Evolutionary conservation across 73 alveolate species (phyloP), one percentile per base, ranked within the genome.

Genomic region (Paramecium caudatum): DNA sequence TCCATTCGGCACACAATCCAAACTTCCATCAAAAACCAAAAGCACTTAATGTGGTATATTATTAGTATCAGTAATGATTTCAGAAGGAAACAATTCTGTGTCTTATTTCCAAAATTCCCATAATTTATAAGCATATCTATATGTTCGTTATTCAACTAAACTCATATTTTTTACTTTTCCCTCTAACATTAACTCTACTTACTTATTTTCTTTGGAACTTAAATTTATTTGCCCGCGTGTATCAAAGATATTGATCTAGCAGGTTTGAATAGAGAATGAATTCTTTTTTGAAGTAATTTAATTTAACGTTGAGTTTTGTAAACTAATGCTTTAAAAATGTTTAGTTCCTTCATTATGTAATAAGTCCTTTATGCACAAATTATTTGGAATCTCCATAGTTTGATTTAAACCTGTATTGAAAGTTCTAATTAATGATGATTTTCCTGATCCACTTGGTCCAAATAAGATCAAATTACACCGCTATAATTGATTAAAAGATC

Each of bases 21-120:
- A 65, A 62, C 93, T 86, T 10, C 93, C 93, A 63, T 86, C 93
- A 63, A 86, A 86, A 1, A 86, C 93, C 9, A 86, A 37, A 8
- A 86, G 37, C 21, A 86, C 90, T 9, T 78, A 63, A 43, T 61
- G 46, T 13, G 93, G 93, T 1, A 62, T 43, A 39, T 17, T 62
- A 10, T 33, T 19, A 17, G 47, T 33, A n/a, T 45, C 25, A 46
- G 50, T 50, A 16, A 86, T 47, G 12, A 86, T 86, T 41, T 63
- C 90, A 19, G 36, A 36, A 34, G 93, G 93, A 47, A 86, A 86
- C 17, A 86, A 32, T 30, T 61, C 93, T 12, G 70, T 36, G 12
- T 78, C 84, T 65, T 62, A 43, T 62, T 86, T 86, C 93, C 93
- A 86, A 36, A 86, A 86, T 37, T 86, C 93, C 93, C 93, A 86